phyloP scores from a whole-genome alignment of 352 stramenopile species.

The Proteromonas lacertae region DNA sequence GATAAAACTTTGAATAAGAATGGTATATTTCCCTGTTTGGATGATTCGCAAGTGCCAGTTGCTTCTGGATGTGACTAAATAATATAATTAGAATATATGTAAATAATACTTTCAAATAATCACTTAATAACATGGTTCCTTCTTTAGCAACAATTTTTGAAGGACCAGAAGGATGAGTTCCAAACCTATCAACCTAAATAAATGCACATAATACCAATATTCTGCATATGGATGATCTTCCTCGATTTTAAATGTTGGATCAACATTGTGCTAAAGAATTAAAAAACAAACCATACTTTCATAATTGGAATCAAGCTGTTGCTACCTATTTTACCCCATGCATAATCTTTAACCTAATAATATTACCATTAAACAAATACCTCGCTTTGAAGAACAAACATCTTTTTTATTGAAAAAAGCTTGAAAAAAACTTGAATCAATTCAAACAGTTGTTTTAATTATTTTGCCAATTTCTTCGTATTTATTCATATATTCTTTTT shows the following conservation, averaged over 20 bases:
- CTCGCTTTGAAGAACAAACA: too few relatives aligned
- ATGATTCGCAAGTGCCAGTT: too few relatives aligned
- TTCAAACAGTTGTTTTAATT: too few relatives aligned
- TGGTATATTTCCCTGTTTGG: too few relatives aligned
- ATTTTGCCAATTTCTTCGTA: too few relatives aligned
- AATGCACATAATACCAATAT: constrained; percentile 24
- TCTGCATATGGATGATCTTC: constrained; percentile 28
- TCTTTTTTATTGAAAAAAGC: too few relatives aligned
- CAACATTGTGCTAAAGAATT: constrained; percentile 12
- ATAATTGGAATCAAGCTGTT: constrained; percentile 39
- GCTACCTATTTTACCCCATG: constrained; percentile 42
- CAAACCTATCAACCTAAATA: constrained; percentile 24
- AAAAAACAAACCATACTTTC: constrained; percentile 10
- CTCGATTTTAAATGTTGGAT: constrained; percentile 6
- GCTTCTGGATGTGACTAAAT: not conserved
- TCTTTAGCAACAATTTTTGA: not conserved
- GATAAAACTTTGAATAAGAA: constrained; percentile 29
- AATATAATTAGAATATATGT: not conserved
- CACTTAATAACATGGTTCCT: not conserved
- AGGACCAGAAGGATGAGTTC: constrained; percentile 6
- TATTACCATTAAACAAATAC: constrained; percentile 15
- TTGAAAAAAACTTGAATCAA: too few relatives aligned
- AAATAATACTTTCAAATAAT: not conserved
- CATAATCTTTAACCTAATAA: constrained; percentile 43
- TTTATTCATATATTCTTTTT: too few relatives aligned